phyloP scores from a whole-genome alignment of 1,139 yeast species.

The Saccharomyces hybrid region DNA sequence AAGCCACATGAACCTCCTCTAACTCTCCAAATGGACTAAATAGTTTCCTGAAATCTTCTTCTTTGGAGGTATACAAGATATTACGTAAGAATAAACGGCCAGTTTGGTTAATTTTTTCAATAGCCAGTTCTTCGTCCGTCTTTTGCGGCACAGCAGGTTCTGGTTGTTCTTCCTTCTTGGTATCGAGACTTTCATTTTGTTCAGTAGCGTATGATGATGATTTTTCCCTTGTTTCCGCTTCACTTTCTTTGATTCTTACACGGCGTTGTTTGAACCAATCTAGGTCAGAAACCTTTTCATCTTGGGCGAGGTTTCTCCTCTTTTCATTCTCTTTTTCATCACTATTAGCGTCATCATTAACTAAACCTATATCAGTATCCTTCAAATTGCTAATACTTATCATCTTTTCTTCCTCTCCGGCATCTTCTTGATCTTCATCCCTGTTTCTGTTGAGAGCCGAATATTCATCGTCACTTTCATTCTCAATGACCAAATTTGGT shows the following conservation, averaged over 20 bases:
- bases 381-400: constrained; percentile 24
- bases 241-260: constrained; percentile 57
- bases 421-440: constrained; percentile 30
- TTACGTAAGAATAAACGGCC: constrained; percentile 87
- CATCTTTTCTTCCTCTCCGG: constrained; percentile 28
- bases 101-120: constrained; percentile 51
- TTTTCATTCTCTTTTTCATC: not conserved
- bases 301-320: constrained; percentile 33
- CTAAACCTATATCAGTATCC: constrained; percentile 9
- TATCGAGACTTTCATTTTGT: constrained; percentile 6
- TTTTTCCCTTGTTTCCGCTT: constrained; percentile 19
- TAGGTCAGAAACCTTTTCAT: constrained; percentile 60
- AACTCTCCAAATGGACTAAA: constrained; percentile 42
- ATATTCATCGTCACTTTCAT: constrained; percentile 62
- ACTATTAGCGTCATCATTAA: constrained; percentile 18
- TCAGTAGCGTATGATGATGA: constrained; percentile 9
- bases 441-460: constrained; percentile 39
- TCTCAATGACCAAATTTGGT: constrained; percentile 35
- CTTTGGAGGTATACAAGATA: constrained; percentile 71
- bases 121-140: constrained; percentile 40
- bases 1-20: constrained; percentile 81
- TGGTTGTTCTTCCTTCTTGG: constrained; percentile 5
- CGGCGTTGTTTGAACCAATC: constrained; percentile 84
- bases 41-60: constrained; percentile 61
- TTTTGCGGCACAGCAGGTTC: constrained; percentile 15